Base-by-base conservation (phyloP, 2,329 filamentous ascomycete species). In the Clarireedia hainanense region DNA sequence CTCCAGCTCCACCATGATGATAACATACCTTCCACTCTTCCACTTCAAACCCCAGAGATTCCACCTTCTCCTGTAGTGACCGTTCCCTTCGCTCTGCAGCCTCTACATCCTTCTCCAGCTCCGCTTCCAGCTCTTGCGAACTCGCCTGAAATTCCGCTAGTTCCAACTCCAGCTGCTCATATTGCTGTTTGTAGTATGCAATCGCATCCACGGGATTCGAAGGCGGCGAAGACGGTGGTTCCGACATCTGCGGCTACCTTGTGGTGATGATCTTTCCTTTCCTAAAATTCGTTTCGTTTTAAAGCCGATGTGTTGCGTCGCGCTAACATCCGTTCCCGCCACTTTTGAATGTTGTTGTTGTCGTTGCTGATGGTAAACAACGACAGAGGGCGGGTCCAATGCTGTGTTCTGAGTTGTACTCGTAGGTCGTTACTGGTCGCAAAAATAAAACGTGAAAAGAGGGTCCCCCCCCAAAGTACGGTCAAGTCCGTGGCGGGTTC, bases 51-150 rank as follows among this genome's bases (percentile, higher is more conserved):
- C 80, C 83, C 60, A 95, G 72, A 39, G 79, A 80, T 71, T 97
- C 92, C 0, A 89, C 87, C 75, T 92, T 95, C 71, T 95, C 87
- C 70, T 91, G 86, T 64, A 96, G 74, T 61, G 84, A 78, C 61
- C 91, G 82, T 74, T 97, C 92, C 65, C 91, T 83, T 76, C 95
- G 95, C 77, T 99, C 94, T 46, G 91, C 91, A 46, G 89, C 87
- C 66, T 97, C 92, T 56, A 99, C 86, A 70, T 99, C 94, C 76
- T 91, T 95, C 73, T 99, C 94, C 52, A 99, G 78, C 73, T 97
- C 94, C 48, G 87, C 83, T 72, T 99, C 94, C 30, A 99, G 80
- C 71, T 97, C 94, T 70, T 90, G 88, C 72, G 91, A 96, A 54
- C 91, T 96, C 57, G 89, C 80, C 68, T 96, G 89, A 71, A 99